Base-by-base conservation (phyloP, 306 rosid genomes). In the Cicer cuneatum region DNA sequence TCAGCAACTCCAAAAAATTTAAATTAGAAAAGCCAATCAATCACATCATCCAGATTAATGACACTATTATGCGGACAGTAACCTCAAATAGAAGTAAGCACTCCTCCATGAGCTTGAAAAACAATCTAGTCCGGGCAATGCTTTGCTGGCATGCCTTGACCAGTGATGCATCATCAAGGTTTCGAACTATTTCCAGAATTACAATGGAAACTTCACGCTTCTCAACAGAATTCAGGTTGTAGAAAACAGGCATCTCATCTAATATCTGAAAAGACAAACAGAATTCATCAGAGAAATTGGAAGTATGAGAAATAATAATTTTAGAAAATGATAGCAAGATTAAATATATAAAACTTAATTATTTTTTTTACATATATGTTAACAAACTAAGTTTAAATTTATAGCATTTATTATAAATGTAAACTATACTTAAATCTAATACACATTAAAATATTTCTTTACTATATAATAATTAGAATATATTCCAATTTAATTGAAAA, bases 161-260 rank as follows among this genome's bases (percentile, higher is more conserved):
- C 72, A 94, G 96, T 64, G 98, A 91, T 68, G 86, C 79, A 78
- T 90, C 98, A 76, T 94, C 98, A 72, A 94, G 97, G 80, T 92
- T 91, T 57, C 98, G 93, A 52, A 94, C 98, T 81, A 94, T 90
- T 94, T 88, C 96, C 85, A 94, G 71, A 88, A 88, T 88, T 54
- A 90, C 90, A 53, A 90, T 85, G 52, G 92, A 80, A 69, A 91
- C 96, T 87, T 94, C 98, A 39, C 97, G 95, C 91, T 94, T 94
- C 84, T 94, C 98, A 67, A 87, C 85, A 53, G 97, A 79, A 85
- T 85, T 90, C 57, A 94, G 92, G 85, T 94, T 94, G 89, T 90
- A 92, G 79, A 91, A 91, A 82, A 94, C 96, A 13, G 98, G 98
- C 98, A 94, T 94, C 79, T 94, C 98, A 83, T 94, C 98, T 61